Conservation (phyloP, 176 grass and related monocot species). For the Zoysia japonica region DNA sequence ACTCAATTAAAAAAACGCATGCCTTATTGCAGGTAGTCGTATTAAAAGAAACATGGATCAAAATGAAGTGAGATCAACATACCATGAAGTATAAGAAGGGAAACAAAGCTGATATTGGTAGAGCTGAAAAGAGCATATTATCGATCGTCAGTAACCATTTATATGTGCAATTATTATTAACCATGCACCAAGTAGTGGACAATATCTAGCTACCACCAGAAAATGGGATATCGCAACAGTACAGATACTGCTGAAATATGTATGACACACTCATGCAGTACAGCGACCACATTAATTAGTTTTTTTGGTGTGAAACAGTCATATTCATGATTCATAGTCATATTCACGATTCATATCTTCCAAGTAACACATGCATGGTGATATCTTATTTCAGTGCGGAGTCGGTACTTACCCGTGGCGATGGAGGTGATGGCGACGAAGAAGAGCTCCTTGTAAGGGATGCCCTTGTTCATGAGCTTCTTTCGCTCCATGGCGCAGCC, state of each 20-base stretch:
- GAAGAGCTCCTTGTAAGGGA: slow-evolving; percentile 61
- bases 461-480: slow-evolving; percentile 41
- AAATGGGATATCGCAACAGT: too few species aligned
- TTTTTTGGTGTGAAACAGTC: too few species aligned
- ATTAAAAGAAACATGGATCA: background rate
- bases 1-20: too few species aligned
- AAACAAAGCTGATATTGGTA: slow-evolving; percentile 70
- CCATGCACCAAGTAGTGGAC: background rate
- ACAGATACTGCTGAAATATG: too few species aligned
- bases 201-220: background rate
- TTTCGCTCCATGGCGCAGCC: slow-evolving; percentile 52
- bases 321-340: too few species aligned
- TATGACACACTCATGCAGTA: too few species aligned
- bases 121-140: slow-evolving; percentile 50
- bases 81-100: slow-evolving; percentile 95
- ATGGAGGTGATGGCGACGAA: slow-evolving; percentile 48
- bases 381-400: too few species aligned
- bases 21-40: background rate
- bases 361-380: too few species aligned
- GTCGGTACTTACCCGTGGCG: slow-evolving; percentile 23
- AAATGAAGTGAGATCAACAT: background rate
- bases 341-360: too few species aligned
- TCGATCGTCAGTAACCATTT: background rate
- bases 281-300: too few species aligned
- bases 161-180: background rate